Conservation (phyloP, 495 filamentous ascomycete genomes). For the Hypoxylon fuscum region DNA sequence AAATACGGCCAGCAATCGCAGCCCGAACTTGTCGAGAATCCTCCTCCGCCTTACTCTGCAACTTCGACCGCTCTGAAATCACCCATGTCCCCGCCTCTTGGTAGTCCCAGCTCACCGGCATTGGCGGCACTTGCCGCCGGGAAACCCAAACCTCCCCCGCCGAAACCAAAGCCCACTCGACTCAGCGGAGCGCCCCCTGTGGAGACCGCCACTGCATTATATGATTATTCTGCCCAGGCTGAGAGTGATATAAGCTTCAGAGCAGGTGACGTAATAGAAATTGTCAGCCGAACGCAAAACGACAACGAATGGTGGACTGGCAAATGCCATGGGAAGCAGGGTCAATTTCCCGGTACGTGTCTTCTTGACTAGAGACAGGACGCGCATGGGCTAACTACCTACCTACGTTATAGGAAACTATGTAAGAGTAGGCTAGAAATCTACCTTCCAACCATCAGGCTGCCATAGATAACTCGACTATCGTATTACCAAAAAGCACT, state of each 20-base stretch:
- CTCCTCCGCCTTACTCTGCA: slow-evolving; percentile 71
- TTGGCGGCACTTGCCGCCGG: slow-evolving; percentile 77
- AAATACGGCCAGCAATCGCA: slow-evolving; percentile 43
- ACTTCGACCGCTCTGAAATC: slow-evolving; percentile 42
- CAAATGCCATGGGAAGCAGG: slow-evolving; percentile 75
- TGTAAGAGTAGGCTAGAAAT: slow-evolving; percentile 40
- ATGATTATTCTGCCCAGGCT: slow-evolving; percentile 96
- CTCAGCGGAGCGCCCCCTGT: slow-evolving; percentile 69
- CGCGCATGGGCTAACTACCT: slow-evolving; percentile 16
- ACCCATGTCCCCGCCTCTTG: slow-evolving; percentile 66
- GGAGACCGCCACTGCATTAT: slow-evolving; percentile 85
- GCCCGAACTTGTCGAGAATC: slow-evolving; percentile 41
- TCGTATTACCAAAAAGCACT: slow-evolving; percentile 7
- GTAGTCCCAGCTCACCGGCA: slow-evolving; percentile 37
- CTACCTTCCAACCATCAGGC: background rate
- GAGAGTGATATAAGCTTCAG: slow-evolving; percentile 93
- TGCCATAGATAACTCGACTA: slow-evolving; percentile 11
- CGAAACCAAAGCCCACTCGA: slow-evolving; percentile 85
- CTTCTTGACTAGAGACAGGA: background rate
- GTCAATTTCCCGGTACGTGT: slow-evolving; percentile 88
- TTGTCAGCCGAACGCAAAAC: slow-evolving; percentile 79
- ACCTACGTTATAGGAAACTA: slow-evolving; percentile 42
- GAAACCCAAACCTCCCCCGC: slow-evolving; percentile 85
- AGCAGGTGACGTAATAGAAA: slow-evolving; percentile 91
- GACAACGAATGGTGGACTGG: slow-evolving; percentile 98